A percentile compares a stretch with the other conserved stretches of the same genome.
phyloP scores from a whole-genome alignment of 208 protist genomes.

The Crithidia acanthocephali region DNA sequence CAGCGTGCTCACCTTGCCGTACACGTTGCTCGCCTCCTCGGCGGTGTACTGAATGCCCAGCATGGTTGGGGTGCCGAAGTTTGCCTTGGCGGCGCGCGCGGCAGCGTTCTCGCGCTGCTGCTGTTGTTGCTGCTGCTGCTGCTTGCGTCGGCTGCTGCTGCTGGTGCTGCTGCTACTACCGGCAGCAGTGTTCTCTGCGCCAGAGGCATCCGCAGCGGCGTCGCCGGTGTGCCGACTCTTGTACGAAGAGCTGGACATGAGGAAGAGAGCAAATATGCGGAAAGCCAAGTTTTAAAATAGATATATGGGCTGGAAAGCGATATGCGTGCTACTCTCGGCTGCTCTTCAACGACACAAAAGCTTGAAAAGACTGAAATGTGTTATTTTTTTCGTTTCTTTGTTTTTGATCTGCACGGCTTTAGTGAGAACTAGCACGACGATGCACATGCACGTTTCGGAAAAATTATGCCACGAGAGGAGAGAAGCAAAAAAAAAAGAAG shows the following conservation, averaged over 20 bases:
- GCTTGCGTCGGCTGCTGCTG: neutral
- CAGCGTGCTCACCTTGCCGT: constrained; percentile 72
- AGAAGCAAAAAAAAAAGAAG: no score
- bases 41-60: constrained; percentile 77
- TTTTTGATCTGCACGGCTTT: no score
- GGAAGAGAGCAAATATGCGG: neutral
- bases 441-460: no score
- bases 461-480: no score
- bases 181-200: neutral
- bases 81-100: constrained; percentile 12
- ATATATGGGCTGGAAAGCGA: no score
- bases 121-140: constrained; percentile 19
- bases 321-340: no score
- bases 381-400: no score
- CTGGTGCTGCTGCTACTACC: constrained; percentile 9
- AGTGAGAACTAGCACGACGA: no score
- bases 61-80: constrained; percentile 56
- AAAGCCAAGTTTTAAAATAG: constrained; percentile 1
- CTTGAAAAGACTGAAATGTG: no score
- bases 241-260: constrained; percentile 23
- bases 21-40: constrained; percentile 75
- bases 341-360: no score
- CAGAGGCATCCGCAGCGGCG: neutral
- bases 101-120: constrained; percentile 20
- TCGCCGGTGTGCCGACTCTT: constrained; percentile 22